Base-by-base conservation (phyloP, 495 filamentous ascomycete species). In the Daldinia decipiens region DNA sequence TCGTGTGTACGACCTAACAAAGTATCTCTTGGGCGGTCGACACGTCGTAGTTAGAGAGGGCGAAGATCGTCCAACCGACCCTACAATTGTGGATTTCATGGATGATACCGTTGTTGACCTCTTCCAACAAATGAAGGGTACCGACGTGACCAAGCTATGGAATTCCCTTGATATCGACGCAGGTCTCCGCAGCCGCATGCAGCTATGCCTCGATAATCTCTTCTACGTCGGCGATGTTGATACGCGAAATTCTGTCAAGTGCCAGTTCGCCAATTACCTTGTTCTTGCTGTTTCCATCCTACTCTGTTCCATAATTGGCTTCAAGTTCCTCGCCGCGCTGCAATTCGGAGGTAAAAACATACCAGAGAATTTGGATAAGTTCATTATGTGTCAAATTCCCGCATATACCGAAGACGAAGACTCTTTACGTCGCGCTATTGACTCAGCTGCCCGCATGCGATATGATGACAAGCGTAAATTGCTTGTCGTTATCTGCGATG, bases 401-500 rank as follows among this genome's bases (percentile, higher is more conserved):
- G 95, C 91, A 11, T 99, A 99, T 79, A 99, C 95, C 3, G 95
- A 99, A 83, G 95, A 97, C 74, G 95, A 99, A 79, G 95, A 99
- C 1, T 97, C 95, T 32, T 85, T 99, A 11, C 92, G 95, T 62
- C 93, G 94, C 82, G 96, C 95, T 67, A 95, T 99, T 74, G 95
- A 99, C 79, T 98, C 95, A 1, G 92, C 93, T 68, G 94, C 95
- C 19, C 88, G 94, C 66, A 97, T 99, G 94, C 87, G 87, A 60
- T 99, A 99, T 78, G 95, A 99, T 74, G 94, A 99, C 80, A 98
- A 98, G 81, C 92, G 95, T 71, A 99, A 99, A 82, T 86, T 99
- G 11, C 83, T 99, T 53, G 89, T 97, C 65, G 86, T 99, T 53
- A 86, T 99, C 64, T 99, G 95, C 74, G 95, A 99, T 76, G 95